Conservation (phyloP, 345 rosid species). For the Excoecaria cochinchinensis region DNA sequence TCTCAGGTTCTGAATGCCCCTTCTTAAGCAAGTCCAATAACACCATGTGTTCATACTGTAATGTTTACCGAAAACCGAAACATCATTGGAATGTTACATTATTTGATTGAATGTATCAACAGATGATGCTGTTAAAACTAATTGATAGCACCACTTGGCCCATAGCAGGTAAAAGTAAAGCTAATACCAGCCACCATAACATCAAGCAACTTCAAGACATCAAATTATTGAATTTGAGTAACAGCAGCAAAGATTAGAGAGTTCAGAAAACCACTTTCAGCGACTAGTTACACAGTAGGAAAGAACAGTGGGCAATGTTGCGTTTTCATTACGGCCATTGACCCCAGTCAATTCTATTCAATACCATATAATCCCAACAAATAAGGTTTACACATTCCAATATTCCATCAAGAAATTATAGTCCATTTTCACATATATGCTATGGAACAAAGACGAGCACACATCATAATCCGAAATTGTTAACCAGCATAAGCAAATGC, state of each 20-base stretch:
- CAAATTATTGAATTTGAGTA: not conserved
- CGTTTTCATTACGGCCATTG: not conserved
- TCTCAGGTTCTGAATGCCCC: slow-evolving; percentile 79
- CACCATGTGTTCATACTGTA: slow-evolving; percentile 77
- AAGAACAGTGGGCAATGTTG: not conserved
- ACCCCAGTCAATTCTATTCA: not conserved
- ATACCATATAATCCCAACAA: not conserved
- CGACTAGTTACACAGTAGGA: no score
- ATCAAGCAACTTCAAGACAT: not conserved
- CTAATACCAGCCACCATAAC: not conserved
- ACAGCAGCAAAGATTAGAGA: no score
- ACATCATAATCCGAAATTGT: not conserved
- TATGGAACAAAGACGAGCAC: not conserved
- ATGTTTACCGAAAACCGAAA: slow-evolving; percentile 13
- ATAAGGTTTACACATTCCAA: not conserved
- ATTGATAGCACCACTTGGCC: not conserved
- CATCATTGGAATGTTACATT: not conserved
- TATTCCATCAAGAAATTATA: not conserved
- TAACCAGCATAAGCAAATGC: not conserved
- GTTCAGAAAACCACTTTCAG: no score
- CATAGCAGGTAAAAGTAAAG: not conserved
- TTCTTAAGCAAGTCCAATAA: slow-evolving; percentile 72
- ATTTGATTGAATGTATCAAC: not conserved
- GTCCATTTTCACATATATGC: no score
- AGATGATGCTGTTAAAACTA: not conserved